Conservation (phyloP, 176 grass and related monocot species). For the Carex kokanica region DNA sequence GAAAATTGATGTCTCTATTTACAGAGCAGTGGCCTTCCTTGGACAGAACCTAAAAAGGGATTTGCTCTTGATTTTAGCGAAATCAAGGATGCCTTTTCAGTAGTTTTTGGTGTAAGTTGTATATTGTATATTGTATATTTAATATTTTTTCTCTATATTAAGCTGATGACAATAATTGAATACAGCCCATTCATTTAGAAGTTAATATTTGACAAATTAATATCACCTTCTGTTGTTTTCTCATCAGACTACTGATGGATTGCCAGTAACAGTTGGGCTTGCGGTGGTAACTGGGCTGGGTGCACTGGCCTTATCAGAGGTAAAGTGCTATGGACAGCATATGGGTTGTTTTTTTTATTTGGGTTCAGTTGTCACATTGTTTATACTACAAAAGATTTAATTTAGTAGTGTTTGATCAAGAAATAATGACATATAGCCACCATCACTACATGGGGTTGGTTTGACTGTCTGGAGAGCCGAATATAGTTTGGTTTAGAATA, state of each 20-base stretch:
- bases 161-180: not conserved
- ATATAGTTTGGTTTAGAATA: not conserved
- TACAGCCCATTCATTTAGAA: not conserved
- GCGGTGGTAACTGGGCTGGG: slow-evolving; percentile 84
- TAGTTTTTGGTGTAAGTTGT: slow-evolving; percentile 59
- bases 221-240: not conserved
- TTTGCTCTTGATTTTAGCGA: slow-evolving; percentile 58
- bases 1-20: slow-evolving; percentile 22
- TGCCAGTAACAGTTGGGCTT: slow-evolving; percentile 73
- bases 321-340: not conserved
- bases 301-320: slow-evolving; percentile 79
- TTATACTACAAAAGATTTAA: not conserved
- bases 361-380: not conserved
- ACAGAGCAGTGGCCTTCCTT: slow-evolving; percentile 87
- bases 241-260: slow-evolving; percentile 49
- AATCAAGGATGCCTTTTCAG: slow-evolving; percentile 38
- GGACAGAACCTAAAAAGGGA: slow-evolving; percentile 61
- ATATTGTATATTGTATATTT: not conserved
- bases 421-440: not conserved
- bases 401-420: not conserved
- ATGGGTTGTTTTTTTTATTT: not conserved
- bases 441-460: not conserved
- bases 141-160: not conserved
- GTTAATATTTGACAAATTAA: not conserved
- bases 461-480: not conserved